These are phyloP conservation scores for Lecanoromycetidae sp. DNA, from an alignment of 2,329 filamentous ascomycete genomes.

Conservation along the genomic window DNA sequence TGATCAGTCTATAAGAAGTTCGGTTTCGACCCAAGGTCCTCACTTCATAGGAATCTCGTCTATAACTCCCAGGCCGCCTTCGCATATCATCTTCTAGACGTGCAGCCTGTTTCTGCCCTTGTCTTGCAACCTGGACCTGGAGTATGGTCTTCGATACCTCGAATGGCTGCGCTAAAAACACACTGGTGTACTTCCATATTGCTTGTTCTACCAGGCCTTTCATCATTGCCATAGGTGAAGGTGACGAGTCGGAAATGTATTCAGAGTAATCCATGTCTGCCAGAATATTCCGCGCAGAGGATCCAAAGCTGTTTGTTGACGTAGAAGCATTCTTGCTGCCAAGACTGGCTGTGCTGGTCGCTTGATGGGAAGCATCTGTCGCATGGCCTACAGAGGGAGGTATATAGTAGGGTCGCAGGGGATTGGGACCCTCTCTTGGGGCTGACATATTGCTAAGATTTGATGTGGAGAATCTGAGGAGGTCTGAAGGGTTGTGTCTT, in stretches of 20 bases:
- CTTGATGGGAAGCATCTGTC: slow-evolving; percentile 29
- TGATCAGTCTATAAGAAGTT: not conserved
- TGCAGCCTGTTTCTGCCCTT: slow-evolving; percentile 22
- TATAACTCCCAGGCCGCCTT: slow-evolving; percentile 8
- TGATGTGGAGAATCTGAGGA: not conserved
- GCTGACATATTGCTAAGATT: slow-evolving; percentile 35
- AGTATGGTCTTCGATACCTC: slow-evolving; percentile 92
- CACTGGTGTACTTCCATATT: slow-evolving; percentile 81
- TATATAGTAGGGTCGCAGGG: slow-evolving; percentile 48
- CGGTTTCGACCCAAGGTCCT: not conserved
- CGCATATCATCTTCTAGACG: slow-evolving; percentile 9
- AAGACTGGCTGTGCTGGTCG: slow-evolving; percentile 26
- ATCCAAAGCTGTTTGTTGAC: slow-evolving; percentile 41
- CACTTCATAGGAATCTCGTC: slow-evolving; percentile 10
- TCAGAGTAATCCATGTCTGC: slow-evolving; percentile 86
- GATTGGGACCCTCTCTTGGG: slow-evolving; percentile 43
- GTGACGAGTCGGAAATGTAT: slow-evolving; percentile 65
- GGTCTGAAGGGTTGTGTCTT: not conserved
- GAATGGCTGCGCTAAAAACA: slow-evolving; percentile 86
- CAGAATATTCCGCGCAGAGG: slow-evolving; percentile 69
- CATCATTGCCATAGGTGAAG: slow-evolving; percentile 60
- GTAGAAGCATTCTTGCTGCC: slow-evolving; percentile 23
- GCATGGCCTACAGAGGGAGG: slow-evolving; percentile 54
- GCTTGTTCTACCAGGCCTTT: slow-evolving; percentile 72
- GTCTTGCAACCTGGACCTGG: slow-evolving; percentile 53